phyloP scores from a whole-genome alignment of 2,329 filamentous ascomycete genomes.

The Chlorencoelia australis region DNA sequence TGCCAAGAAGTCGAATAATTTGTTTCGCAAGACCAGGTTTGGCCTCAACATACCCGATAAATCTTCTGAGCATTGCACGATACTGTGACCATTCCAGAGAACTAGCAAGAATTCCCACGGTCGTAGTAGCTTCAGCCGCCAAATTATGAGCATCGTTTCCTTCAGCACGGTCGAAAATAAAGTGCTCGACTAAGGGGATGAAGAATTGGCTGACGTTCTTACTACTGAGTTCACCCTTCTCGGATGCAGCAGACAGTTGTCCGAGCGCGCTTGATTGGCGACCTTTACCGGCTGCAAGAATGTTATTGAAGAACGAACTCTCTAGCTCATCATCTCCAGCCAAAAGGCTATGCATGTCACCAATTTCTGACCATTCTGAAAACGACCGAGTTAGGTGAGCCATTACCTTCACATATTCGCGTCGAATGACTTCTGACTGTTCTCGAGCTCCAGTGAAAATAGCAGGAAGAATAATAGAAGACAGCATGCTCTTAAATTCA shows the following conservation, averaged over 20 bases:
- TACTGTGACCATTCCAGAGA: constrained; percentile 88
- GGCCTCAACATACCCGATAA: constrained; percentile 69
- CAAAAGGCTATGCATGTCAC: constrained; percentile 64
- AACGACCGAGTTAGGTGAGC: constrained; percentile 67
- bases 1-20: constrained; percentile 70
- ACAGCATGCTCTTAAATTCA: constrained; percentile 49
- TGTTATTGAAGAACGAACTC: constrained; percentile 83
- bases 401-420: constrained; percentile 72
- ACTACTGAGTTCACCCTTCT: constrained; percentile 54
- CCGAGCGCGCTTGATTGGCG: constrained; percentile 77
- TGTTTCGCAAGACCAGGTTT: constrained; percentile 80
- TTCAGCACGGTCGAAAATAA: constrained; percentile 74
- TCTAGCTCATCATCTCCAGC: constrained; percentile 45
- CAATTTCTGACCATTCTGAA: constrained; percentile 57
- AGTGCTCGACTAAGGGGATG: constrained; percentile 86
- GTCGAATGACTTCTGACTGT: constrained; percentile 70
- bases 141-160: constrained; percentile 71
- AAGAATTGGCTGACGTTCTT: constrained; percentile 79
- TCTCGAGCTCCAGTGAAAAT: constrained; percentile 70
- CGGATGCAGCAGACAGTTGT: constrained; percentile 60
- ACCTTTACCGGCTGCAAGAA: constrained; percentile 81
- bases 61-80: constrained; percentile 72
- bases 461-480: constrained; percentile 58
- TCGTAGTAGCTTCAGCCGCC: constrained; percentile 73
- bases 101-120: constrained; percentile 63